These are phyloP conservation scores for Fraxinus xanthoxyloides DNA, from an alignment of 305 asterid species.

Conservation along the genomic window DNA sequence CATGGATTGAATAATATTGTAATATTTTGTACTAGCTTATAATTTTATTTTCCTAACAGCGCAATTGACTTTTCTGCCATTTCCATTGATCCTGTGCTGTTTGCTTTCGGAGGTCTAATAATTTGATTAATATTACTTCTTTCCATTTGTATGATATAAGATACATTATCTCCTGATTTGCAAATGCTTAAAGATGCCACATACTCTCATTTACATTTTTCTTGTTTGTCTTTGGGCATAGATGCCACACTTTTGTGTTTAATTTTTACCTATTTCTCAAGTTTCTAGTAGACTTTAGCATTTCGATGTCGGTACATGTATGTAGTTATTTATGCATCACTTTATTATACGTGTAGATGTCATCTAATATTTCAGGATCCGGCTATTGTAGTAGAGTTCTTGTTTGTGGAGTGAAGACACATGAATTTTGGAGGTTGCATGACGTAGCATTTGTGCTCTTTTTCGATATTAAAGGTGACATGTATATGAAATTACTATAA, in stretches of 20 bases:
- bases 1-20: neutral
- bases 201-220: neutral
- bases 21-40: neutral
- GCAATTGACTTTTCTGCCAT: slow-evolving; percentile 31
- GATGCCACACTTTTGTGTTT: neutral
- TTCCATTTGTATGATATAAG: neutral
- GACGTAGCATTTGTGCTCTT: neutral
- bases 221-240: neutral
- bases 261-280: neutral
- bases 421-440: no score
- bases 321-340: neutral
- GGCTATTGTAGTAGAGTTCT: neutral
- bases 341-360: neutral
- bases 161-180: neutral
- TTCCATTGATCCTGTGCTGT: slow-evolving; percentile 24
- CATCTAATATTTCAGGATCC: neutral
- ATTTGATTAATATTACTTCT: neutral
- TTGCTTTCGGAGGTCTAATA: slow-evolving; percentile 17
- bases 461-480: neutral
- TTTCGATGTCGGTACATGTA: neutral
- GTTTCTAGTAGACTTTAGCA: neutral
- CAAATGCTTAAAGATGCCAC: neutral
- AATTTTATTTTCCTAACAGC: neutral
- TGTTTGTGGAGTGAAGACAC: no score
- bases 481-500: neutral